Evolutionary conservation across 2,329 filamentous ascomycete species (phyloP), one percentile per base, ranked within the genome.

Genomic region (Pseudovirgaria hyperparasitica): DNA sequence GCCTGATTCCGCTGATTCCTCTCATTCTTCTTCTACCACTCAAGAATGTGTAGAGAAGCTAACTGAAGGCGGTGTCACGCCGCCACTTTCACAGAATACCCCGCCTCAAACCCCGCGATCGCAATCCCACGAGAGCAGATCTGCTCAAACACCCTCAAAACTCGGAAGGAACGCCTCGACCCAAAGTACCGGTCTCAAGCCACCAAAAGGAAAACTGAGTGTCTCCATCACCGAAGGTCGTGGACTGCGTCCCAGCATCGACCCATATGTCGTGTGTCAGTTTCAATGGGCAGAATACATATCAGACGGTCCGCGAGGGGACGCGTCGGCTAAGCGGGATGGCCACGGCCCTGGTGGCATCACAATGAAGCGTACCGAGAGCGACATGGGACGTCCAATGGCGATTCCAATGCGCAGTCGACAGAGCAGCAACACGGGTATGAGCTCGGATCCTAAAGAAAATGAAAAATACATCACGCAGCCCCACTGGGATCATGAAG

Each of bases 211-310:
- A 32, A 93, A 90, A 54, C 65, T 98, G 30, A 81, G 77, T 18
- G 82, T 98, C 42, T 85, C 82, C 49, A 90, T 98, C 29, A 67
- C 76, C 26, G 84, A 94, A 52, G 90, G 80, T 25, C 71, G 84
- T 43, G 82, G 82, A 7, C 59, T 98, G 27, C 71, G 79, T 34
- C 82, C 76, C 31, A 84, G 84, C 48, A 73, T 76, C 32, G 82
- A 94, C 45, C 90, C 90, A 2, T 98, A 98, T 45, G 82, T 94
- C 27, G 85, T 98, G 8, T 92, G 82, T 32, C 86, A 94, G 15
- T 98, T 96, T 47, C 90, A 98, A 53, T 81, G 84, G 52, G 93
- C 87, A 47, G 90, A 98, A 54, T 78, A 92, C 42, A 93, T 98
- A 30, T 96, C 90, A 1, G 78, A 82, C 30, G 84, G 84, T 3